Base-by-base conservation (phyloP, 2,329 filamentous ascomycete genomes). In the Fusarium devonianum region DNA sequence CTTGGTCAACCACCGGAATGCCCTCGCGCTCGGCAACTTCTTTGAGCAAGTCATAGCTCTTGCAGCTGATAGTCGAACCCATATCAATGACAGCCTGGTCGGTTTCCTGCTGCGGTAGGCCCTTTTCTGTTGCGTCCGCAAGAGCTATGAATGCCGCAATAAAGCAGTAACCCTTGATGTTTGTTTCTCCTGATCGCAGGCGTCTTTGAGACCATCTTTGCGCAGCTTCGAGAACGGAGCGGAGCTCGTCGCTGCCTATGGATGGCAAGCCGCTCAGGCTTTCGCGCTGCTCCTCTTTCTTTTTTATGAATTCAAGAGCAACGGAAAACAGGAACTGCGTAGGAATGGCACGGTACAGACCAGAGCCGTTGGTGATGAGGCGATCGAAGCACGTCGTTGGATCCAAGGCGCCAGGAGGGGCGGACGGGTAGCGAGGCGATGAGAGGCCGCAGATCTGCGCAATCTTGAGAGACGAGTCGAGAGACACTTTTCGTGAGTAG, bases 401-500 rank as follows among this genome's bases (percentile, higher is more conserved):
- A 6, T 68, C 65, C 4, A 49, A 33, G 3, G 53, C 49, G 4
- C 58, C 58, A 4, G 55, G 51, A 5, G 44, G 53, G 0, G 42
- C 53, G 2, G 36, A 51, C 4, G 45, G 46, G 14, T 56, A 53
- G 3, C 51, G 37, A 12, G 43, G 60, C 12, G 50, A 57, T 3
- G 65, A 62, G 11, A 73, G 59, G 3, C 62, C 60, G 50, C 65
- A 69, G 8, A 73, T 67, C 36, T 69, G 65, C 2, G 67, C 60
- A 7, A 73, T 59, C 45, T 72, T 73, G 36, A 74, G 61, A 1
- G 70, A 71, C 8, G 69, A 71, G 58, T 80, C 77, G 8, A 79
- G 69, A 30, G 72, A 73, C 38, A 80, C 74, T 49, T 81, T 80
- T 14, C 78, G 74, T 0, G 79, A 82, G 64, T 79, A 83, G 64